Evolutionary conservation across 2,329 filamentous ascomycete species (phyloP).

Genomic region (Polytolypa hystricis): DNA sequence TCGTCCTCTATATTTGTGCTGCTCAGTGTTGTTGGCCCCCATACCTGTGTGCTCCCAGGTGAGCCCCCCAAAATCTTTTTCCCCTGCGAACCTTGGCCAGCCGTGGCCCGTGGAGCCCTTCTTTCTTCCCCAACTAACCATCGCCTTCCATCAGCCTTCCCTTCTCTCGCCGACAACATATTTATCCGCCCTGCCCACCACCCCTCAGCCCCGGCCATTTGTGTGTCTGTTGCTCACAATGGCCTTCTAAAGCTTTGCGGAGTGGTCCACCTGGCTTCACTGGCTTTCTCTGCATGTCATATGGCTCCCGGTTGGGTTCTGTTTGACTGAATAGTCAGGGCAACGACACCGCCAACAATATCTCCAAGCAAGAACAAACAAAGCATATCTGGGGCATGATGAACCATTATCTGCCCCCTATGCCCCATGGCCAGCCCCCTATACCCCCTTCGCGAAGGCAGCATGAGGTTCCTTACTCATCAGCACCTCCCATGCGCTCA

Average conservation of each 20-base stretch:
- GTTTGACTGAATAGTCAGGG: slow-evolving; percentile 28
- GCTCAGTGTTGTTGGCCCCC: no score
- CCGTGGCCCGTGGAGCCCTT: neutral
- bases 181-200: neutral
- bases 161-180: neutral
- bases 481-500: slow-evolving; percentile 40
- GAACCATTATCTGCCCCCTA: slow-evolving; percentile 35
- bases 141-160: neutral
- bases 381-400: slow-evolving; percentile 26
- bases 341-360: slow-evolving; percentile 16
- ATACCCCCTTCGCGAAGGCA: slow-evolving; percentile 39
- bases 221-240: slow-evolving; percentile 17
- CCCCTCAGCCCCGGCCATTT: neutral
- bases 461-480: slow-evolving; percentile 34
- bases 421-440: slow-evolving; percentile 39
- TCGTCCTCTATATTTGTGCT: no score
- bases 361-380: no score
- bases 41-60: no score
- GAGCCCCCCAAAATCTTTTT: no score
- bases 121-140: slow-evolving; percentile 1
- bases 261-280: slow-evolving; percentile 11
- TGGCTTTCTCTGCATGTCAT: slow-evolving; percentile 19
- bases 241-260: slow-evolving; percentile 23
- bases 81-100: no score
- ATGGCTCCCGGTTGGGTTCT: slow-evolving; percentile 32